A percentile compares a stretch with the other conserved stretches of the same genome.
Conservation (phyloP, 495 filamentous ascomycete species). For the Diplogelasinospora grovesii region DNA sequence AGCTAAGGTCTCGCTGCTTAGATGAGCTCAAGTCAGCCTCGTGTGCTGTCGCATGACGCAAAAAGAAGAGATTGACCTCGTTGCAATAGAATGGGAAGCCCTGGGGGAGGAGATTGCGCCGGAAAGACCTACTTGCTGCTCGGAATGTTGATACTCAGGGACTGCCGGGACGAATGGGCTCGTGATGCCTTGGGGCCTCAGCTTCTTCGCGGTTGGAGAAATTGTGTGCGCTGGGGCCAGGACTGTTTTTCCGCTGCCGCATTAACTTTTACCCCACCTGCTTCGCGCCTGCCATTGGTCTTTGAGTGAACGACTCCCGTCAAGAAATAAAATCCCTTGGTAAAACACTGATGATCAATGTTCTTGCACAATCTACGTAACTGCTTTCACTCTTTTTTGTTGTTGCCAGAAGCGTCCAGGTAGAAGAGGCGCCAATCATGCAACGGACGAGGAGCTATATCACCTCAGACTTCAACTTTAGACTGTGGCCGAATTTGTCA, state of each 20-base stretch:
- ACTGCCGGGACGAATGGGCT: conserved; percentile 19
- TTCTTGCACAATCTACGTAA: no score
- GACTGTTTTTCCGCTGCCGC: conserved; percentile 30
- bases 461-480: no score
- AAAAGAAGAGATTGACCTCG: background rate
- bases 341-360: no score
- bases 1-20: conserved; percentile 15
- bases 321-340: no score
- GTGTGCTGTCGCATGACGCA: background rate
- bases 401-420: no score
- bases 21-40: conserved; percentile 9
- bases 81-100: background rate
- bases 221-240: conserved; percentile 30
- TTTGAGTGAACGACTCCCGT: no score
- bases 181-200: conserved; percentile 20
- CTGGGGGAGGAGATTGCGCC: conserved; percentile 1
- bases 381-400: no score
- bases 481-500: no score
- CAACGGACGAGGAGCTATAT: no score
- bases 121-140: conserved; percentile 18
- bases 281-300: no score
- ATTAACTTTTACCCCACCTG: conserved; percentile 31
- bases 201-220: conserved; percentile 28
- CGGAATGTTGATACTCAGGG: conserved; percentile 11
- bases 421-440: no score